Conservation (phyloP, 495 filamentous ascomycete species). For the Pyronema omphalodes region DNA sequence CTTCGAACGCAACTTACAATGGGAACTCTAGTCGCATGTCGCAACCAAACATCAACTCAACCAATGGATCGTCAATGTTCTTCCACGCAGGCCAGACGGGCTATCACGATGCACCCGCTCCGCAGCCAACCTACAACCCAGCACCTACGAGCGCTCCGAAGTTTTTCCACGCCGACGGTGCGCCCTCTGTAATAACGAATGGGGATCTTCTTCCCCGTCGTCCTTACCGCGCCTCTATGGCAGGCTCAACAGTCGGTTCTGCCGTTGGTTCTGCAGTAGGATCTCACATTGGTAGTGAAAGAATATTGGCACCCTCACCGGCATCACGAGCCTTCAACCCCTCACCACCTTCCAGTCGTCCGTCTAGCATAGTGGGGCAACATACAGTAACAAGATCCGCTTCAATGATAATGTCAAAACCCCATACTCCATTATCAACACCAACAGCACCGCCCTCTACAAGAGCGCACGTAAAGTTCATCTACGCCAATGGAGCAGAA, state of each 20-base stretch:
- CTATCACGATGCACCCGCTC: constrained; percentile 7
- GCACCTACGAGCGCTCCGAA: constrained; percentile 12
- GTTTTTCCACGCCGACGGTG: constrained; percentile 21
- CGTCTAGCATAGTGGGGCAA: constrained; percentile 13
- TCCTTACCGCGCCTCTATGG: no score
- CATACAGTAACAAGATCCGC: constrained; percentile 6
- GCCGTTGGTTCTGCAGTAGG: background rate
- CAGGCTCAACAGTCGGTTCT: background rate
- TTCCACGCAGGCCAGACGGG: constrained; percentile 17
- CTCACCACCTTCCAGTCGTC: constrained; percentile 6
- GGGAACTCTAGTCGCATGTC: constrained; percentile 3
- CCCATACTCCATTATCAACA: constrained; percentile 11
- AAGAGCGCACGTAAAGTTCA: constrained; percentile 20
- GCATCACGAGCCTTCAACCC: background rate
- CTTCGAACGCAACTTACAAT: constrained; percentile 1
- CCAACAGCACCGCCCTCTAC: constrained; percentile 8
- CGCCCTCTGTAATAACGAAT: constrained; percentile 10
- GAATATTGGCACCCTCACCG: constrained; percentile 12
- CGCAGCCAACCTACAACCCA: constrained; percentile 6
- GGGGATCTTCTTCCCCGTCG: constrained; percentile 9
- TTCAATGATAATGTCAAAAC: constrained; percentile 2
- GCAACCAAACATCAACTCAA: background rate
- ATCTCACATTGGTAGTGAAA: background rate
- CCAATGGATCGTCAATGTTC: constrained; percentile 11
- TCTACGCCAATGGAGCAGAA: constrained; percentile 24